phyloP scores from a whole-genome alignment of 2,329 filamentous ascomycete genomes.

The Aureobasidium uvarum region DNA sequence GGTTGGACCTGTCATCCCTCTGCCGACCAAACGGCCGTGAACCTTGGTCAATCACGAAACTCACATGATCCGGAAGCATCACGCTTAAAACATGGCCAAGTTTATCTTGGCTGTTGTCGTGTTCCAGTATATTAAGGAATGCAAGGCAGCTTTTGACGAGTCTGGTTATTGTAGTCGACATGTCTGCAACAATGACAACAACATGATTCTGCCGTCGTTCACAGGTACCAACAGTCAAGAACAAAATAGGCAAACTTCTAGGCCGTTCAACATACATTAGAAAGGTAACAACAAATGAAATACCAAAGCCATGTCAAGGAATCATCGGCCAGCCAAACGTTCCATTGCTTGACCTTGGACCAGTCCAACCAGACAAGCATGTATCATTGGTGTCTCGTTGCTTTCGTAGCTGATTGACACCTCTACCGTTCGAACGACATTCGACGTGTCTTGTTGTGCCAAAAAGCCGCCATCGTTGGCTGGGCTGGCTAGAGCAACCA shows the following conservation, averaged over 20 bases:
- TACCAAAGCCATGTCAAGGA: background rate
- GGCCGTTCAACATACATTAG: slow-evolving; percentile 6
- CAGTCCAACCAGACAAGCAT: slow-evolving; percentile 37
- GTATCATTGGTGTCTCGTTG: slow-evolving; percentile 33
- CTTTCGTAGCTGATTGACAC: slow-evolving; percentile 31
- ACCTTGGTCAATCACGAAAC: slow-evolving; percentile 6
- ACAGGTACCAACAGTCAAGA: background rate
- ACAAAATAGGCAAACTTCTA: background rate
- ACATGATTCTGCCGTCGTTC: background rate
- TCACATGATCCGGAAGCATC: background rate
- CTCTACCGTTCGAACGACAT: slow-evolving; percentile 31
- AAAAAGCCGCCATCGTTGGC: slow-evolving; percentile 29
- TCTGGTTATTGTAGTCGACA: background rate
- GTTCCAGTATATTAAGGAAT: background rate
- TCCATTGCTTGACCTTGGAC: slow-evolving; percentile 22
- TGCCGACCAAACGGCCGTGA: slow-evolving; percentile 1
- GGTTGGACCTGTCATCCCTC: slow-evolving; percentile 15
- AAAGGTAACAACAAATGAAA: slow-evolving; percentile 6
- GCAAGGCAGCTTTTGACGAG: background rate
- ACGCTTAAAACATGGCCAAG: slow-evolving; percentile 11
- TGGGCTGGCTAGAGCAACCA: slow-evolving; percentile 19
- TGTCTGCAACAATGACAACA: background rate
- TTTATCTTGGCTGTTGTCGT: background rate
- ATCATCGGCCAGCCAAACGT: slow-evolving; percentile 20
- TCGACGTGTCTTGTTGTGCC: slow-evolving; percentile 26